These are phyloP conservation scores for Calonectria hawksworthii DNA, from an alignment of 2,329 filamentous ascomycete genomes.

Conservation along the genomic window DNA sequence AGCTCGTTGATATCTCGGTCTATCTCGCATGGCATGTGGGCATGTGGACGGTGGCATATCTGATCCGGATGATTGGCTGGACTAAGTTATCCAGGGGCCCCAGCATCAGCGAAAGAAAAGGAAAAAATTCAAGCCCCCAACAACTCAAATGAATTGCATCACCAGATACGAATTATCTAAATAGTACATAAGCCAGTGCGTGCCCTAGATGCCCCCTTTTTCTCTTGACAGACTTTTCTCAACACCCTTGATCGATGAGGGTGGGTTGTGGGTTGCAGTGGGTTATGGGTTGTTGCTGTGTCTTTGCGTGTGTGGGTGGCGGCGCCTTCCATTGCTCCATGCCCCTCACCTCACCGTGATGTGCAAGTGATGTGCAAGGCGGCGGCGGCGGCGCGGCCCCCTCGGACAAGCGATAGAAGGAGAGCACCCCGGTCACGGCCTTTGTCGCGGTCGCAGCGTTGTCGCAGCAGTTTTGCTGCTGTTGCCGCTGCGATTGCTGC, in stretches of 20 bases:
- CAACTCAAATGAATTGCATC: neutral
- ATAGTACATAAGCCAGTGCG: neutral
- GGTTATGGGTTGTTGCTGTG: slow-evolving; percentile 13
- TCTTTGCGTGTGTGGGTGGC: slow-evolving; percentile 18
- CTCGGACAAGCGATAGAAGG: slow-evolving; percentile 19
- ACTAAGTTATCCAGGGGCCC: neutral
- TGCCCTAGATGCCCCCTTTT: neutral
- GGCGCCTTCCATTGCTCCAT: slow-evolving; percentile 27
- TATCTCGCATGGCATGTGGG: slow-evolving; percentile 22
- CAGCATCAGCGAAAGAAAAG: neutral
- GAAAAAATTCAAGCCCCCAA: neutral
- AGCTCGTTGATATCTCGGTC: slow-evolving; percentile 23
- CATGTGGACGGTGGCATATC: slow-evolving; percentile 8
- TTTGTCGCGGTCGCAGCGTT: slow-evolving; percentile 5
- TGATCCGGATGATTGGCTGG: slow-evolving; percentile 19
- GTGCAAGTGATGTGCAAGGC: slow-evolving; percentile 7
- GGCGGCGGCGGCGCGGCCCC: slow-evolving; percentile 16
- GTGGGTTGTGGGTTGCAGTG: slow-evolving; percentile 18
- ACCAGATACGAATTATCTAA: neutral
- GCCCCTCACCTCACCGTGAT: slow-evolving; percentile 14
- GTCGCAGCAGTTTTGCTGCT: neutral
- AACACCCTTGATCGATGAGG: slow-evolving; percentile 5
- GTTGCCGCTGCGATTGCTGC: neutral
- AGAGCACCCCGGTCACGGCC: slow-evolving; percentile 15
- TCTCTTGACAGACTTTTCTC: neutral